Evolutionary conservation across 257 asterid genomes (phyloP), one percentile per base, ranked within the genome.

Genomic region (Gardenia jasminoides): DNA sequence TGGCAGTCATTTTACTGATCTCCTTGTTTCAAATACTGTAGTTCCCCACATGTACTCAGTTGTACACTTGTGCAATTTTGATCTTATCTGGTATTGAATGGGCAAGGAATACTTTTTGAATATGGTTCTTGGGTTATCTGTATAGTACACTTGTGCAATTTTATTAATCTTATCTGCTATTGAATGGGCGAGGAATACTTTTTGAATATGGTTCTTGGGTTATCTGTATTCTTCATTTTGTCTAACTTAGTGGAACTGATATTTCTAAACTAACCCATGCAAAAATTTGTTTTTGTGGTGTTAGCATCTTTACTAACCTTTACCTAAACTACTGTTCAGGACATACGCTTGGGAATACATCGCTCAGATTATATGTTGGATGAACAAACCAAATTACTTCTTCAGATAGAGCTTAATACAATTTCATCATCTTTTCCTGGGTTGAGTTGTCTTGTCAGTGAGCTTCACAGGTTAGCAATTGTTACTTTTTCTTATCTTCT

Each of bases 311-410:
- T 39, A 74, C 78, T 84, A 77, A 88, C 73, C 39, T 80, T 74
- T 70, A 48, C 77, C 56, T 78, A 31, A 48, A 52, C 72, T 70
- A 82, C 56, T 67, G 17, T 74, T 74, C 86, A 96, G 98, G 97
- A 92, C 72, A 96, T 96, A 89, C 93, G 99, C 82, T 83, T 93
- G 89, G 99, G 99, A 76, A 84, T 96, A 66, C 98, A 96, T 80
- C 98, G 99, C 72, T 96, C 98, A 50, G 98, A 96, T 86, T 96
- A 96, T 76, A 96, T 93, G 98, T 87, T 96, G 89, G 99, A 93
- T 78, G 93, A 92, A 75, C 88, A 96, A 83, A 92, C 99, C 75
- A 90, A 89, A 86, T 83, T 84, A 70, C 99, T 96, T 86, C 92
- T 93, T 84, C 99, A 96, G 85, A 93, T 96, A 83, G 99, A 96